phyloP scores from a whole-genome alignment of 2,329 filamentous ascomycete species.

The Aspergillus aculeatinus region DNA sequence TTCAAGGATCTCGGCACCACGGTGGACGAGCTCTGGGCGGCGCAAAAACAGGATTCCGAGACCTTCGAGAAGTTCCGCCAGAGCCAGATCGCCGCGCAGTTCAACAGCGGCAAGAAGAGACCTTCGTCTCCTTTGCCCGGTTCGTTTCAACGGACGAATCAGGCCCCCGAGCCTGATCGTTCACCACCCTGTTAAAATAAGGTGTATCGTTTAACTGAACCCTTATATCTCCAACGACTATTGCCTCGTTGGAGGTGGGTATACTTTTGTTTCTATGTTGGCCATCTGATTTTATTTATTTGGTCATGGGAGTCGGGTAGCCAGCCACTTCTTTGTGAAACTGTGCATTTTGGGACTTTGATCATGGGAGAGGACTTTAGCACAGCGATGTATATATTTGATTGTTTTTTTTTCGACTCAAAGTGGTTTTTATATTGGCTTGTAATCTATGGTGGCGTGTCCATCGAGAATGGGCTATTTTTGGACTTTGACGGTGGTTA shows the following conservation, averaged over 20 bases:
- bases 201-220: neutral
- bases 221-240: neutral
- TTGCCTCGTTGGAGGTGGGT: neutral
- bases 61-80: constrained; percentile 46
- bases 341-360: neutral
- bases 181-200: constrained; percentile 5
- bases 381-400: neutral
- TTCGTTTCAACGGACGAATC: constrained; percentile 4
- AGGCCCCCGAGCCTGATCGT: neutral
- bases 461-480: neutral
- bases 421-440: neutral
- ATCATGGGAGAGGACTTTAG: neutral
- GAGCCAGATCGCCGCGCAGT: constrained; percentile 48
- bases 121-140: constrained; percentile 16
- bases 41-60: constrained; percentile 45
- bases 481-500: neutral
- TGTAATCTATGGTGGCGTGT: neutral
- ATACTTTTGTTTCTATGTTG: neutral
- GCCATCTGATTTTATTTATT: neutral
- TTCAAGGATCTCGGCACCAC: constrained; percentile 46
- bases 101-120: constrained; percentile 41
- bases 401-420: neutral
- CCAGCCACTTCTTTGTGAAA: neutral
- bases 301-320: neutral
- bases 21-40: constrained; percentile 46